phyloP scores from a whole-genome alignment of 169 alveolate genomes.

The Eimeria praecox region DNA sequence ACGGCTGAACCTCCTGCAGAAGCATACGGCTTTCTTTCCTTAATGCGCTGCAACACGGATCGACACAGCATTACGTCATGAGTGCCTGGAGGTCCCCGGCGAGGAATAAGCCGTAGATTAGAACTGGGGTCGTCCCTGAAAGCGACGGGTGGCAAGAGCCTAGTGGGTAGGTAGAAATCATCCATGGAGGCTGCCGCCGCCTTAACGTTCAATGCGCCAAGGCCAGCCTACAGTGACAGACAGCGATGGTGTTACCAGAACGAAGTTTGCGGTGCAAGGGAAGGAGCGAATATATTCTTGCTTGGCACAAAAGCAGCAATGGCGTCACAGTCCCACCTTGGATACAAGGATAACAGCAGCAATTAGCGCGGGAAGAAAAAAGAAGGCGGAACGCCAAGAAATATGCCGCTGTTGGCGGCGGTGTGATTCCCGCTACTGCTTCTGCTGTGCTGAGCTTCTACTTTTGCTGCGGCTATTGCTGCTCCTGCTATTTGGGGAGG shows the following conservation, averaged over 20 bases:
- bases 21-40: conserved; percentile 45
- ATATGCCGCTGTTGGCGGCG: neutral
- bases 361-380: neutral
- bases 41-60: conserved; percentile 1
- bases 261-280: neutral
- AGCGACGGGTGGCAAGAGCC: neutral
- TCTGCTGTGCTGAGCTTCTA: neutral
- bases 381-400: neutral
- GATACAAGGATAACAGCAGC: neutral
- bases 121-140: neutral
- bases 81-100: conserved; percentile 65
- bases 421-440: neutral
- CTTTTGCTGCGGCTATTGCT: neutral
- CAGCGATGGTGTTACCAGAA: neutral
- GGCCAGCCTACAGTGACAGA: conserved; percentile 28
- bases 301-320: neutral
- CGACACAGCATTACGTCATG: conserved; percentile 27
- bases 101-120: conserved; percentile 4
- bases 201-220: neutral
- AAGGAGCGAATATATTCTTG: neutral
- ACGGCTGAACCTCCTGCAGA: neutral
- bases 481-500: neutral
- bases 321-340: neutral
- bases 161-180: conserved; percentile 53
- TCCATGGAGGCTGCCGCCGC: conserved; percentile 65